A percentile compares a stretch with the other conserved stretches of the same genome.
These are phyloP conservation scores for Lepidopterella palustris DNA, from an alignment of 495 filamentous ascomycete species.

Conservation along the genomic window DNA sequence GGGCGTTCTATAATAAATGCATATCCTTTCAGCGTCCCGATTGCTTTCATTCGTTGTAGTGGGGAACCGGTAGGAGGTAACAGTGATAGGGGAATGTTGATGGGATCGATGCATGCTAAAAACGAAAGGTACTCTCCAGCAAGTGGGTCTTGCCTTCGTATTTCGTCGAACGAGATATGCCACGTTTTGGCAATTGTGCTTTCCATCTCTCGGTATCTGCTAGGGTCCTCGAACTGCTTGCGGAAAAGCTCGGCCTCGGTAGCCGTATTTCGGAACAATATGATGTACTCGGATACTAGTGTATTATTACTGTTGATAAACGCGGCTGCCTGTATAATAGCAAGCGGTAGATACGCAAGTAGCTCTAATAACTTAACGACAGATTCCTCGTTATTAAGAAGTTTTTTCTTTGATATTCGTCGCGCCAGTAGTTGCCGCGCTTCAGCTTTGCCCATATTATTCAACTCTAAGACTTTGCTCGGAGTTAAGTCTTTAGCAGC, in stretches of 20 bases:
- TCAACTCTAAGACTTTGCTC: neutral
- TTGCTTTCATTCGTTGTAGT: neutral
- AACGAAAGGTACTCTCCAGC: slow-evolving; percentile 20
- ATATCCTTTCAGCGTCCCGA: slow-evolving; percentile 16
- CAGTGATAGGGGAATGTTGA: slow-evolving; percentile 29
- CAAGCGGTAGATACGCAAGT: slow-evolving; percentile 23
- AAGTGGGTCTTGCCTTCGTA: slow-evolving; percentile 4
- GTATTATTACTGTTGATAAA: slow-evolving; percentile 22
- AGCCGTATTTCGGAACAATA: slow-evolving; percentile 6
- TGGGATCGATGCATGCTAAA: slow-evolving; percentile 26
- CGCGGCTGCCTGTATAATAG: slow-evolving; percentile 28
- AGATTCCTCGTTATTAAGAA: neutral
- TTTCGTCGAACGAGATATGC: slow-evolving; percentile 18
- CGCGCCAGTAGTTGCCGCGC: neutral
- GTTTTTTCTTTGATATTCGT: neutral
- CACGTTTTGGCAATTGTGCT: slow-evolving; percentile 24
- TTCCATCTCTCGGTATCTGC: slow-evolving; percentile 2
- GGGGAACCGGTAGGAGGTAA: neutral
- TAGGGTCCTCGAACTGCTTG: slow-evolving; percentile 14
- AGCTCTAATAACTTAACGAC: neutral
- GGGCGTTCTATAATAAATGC: slow-evolving; percentile 29
- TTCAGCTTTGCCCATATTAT: neutral
- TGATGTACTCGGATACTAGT: slow-evolving; percentile 16
- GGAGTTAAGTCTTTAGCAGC: slow-evolving; percentile 8
- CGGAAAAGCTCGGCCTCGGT: slow-evolving; percentile 14